Percentiles rank a stretch among this genome's conserved stretches.
Conservation (phyloP, 2,329 filamentous ascomycete species). For the Lasiodiplodia theobromae region DNA sequence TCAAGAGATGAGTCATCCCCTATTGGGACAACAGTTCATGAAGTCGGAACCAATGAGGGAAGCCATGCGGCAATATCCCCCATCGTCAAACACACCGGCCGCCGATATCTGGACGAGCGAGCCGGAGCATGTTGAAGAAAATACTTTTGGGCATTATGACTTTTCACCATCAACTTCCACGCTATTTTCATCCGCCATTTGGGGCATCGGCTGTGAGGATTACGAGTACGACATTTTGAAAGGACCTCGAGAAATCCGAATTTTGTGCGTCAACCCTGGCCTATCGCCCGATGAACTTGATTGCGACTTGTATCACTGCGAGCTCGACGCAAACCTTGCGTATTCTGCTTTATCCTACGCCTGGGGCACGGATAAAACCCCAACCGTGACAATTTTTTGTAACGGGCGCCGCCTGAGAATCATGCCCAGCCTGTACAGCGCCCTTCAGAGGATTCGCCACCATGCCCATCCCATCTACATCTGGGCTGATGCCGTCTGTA, state of each 20-base stretch:
- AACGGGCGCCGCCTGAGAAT: conserved; percentile 7
- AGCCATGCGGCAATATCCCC: too few species aligned
- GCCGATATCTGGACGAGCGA: too few species aligned
- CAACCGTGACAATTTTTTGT: neutral
- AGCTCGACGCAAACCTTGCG: neutral
- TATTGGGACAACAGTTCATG: too few species aligned
- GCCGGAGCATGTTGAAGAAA: too few species aligned
- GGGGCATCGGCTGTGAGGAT: neutral
- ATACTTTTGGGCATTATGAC: neutral
- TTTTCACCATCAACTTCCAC: neutral
- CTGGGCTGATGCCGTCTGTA: conserved; percentile 33
- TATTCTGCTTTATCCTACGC: conserved; percentile 32
- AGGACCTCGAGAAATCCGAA: neutral
- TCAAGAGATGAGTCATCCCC: too few species aligned
- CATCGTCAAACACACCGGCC: too few species aligned
- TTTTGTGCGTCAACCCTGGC: conserved; percentile 11
- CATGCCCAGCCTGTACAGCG: conserved; percentile 15
- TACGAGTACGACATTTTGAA: neutral
- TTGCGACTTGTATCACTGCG: conserved; percentile 8
- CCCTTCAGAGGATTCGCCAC: conserved; percentile 27
- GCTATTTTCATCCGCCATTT: neutral
- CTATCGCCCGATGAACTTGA: neutral
- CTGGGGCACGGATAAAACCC: conserved; percentile 27
- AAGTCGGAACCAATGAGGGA: too few species aligned
- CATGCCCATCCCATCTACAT: conserved; percentile 7